Percentiles rank a stretch among this genome's conserved stretches.
These are phyloP conservation scores for Barnettozyma californica DNA, from an alignment of 805 yeast species.

Conservation along the genomic window DNA sequence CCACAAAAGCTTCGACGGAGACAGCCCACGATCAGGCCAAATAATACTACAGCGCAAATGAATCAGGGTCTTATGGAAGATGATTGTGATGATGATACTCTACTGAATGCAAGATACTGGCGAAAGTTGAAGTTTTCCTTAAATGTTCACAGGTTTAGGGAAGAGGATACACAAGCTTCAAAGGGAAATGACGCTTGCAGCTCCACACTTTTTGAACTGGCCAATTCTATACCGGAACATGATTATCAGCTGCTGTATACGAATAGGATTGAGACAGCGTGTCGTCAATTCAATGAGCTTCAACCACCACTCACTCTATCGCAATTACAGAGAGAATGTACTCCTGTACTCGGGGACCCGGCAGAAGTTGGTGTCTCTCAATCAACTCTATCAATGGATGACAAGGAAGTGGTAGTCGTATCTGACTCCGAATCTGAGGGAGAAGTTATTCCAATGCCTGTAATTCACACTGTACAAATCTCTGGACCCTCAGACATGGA, in stretches of 20 bases:
- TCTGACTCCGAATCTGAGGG: conserved; percentile 5
- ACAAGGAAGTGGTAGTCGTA: neutral
- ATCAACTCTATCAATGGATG: too few relatives aligned
- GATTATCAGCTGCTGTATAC: neutral
- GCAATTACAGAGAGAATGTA: conserved; percentile 1
- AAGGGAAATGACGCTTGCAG: neutral
- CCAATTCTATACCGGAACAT: neutral
- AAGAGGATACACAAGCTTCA: neutral
- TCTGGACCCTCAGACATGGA: neutral
- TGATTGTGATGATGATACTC: neutral
- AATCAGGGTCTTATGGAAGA: neutral
- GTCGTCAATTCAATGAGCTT: neutral
- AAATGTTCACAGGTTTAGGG: neutral
- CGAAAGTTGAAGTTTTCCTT: neutral
- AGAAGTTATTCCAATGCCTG: neutral
- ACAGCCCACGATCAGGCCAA: neutral
- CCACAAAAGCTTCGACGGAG: conserved; percentile 5
- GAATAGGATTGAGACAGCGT: neutral
- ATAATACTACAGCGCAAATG: neutral
- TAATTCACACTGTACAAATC: neutral
- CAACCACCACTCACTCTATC: conserved; percentile 8
- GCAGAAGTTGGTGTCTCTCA: neutral
- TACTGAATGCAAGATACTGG: neutral
- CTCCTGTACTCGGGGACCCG: neutral
- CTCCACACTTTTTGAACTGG: neutral